phyloP scores from a whole-genome alignment of 306 rosid species.

The Sphenostylis stenocarpa region DNA sequence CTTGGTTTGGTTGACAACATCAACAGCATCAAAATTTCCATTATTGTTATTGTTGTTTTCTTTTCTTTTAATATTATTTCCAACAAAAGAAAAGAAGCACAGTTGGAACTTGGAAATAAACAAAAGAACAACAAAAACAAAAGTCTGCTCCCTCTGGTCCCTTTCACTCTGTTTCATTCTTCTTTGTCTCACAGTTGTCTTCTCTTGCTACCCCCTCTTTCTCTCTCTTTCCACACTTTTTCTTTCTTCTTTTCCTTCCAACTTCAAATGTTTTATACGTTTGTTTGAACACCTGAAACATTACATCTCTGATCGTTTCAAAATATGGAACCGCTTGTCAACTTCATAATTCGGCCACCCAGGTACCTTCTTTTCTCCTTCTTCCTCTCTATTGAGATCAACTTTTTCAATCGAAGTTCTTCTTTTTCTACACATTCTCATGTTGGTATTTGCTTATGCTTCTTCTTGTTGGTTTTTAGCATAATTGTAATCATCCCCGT shows the following conservation, averaged over 20 bases:
- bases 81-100: constrained; percentile 29
- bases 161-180: constrained; percentile 34
- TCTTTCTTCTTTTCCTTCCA: constrained; percentile 15
- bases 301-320: constrained; percentile 39
- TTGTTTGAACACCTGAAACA: constrained; percentile 26
- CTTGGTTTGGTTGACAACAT: neutral
- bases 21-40: constrained; percentile 3
- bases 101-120: constrained; percentile 11
- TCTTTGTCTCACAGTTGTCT: constrained; percentile 38
- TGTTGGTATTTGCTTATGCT: constrained; percentile 21
- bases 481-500: neutral
- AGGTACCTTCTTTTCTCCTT: constrained; percentile 37
- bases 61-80: constrained; percentile 19
- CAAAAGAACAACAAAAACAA: constrained; percentile 36
- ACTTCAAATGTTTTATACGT: neutral
- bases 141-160: constrained; percentile 31
- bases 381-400: neutral
- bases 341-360: constrained; percentile 54
- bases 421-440: constrained; percentile 7
- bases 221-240: constrained; percentile 14
- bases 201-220: neutral
- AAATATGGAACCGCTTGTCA: constrained; percentile 52
- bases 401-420: neutral
- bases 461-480: constrained; percentile 31
- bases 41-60: neutral